Base-by-base conservation (phyloP, 352 stramenopile genomes). In the Pythium insidiosum region DNA sequence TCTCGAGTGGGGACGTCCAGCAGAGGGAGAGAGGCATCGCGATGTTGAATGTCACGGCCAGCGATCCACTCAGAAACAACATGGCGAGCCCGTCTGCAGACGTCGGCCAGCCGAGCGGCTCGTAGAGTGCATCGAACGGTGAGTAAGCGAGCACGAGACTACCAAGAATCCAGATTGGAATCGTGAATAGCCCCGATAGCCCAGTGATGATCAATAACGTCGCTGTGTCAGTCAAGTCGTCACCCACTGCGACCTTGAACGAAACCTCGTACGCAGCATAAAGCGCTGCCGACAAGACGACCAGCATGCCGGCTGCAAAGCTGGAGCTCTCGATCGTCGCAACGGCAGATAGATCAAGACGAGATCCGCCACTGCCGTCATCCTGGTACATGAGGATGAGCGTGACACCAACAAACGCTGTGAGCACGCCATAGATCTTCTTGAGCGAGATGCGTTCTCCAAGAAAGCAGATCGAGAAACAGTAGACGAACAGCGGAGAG, bases 401-500 rank as follows among this genome's bases (percentile, higher is more conserved):
- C 35, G 50, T 68, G 24, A 78, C 69, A 12, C 69, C 69, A 5
- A 47, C 57, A 33, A 81, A 66, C 19, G 69, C 65, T 29, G 56
- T 45, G 22, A 73, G 38, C 2, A 84, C 71, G 2, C 67, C 65
- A 16, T 46, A 53, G 13, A 78, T 37, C 38, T 84, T 81, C 22
- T 52, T 46, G 9, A 58, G 15, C 15, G 51, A 51, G 21, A 68
- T n/a, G 23, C 59, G 46, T 38, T 84, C 71, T 41, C 61, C 47
- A 30, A 84, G 37, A 1, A 78, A 64, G 48, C 68, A 84, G 31
- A 84, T 64, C 6, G 71, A 84, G 44, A 84, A 84, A 52, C 63
- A 78, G 59, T 79, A 84, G 5, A 84, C 71, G 43, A 84, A 81
- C 10, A 84, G 54, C 23, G 71, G 71, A 13, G 68, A 71, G 43